phyloP scores from a whole-genome alignment of 176 grass and related monocot species.

The Triticum monococcum region DNA sequence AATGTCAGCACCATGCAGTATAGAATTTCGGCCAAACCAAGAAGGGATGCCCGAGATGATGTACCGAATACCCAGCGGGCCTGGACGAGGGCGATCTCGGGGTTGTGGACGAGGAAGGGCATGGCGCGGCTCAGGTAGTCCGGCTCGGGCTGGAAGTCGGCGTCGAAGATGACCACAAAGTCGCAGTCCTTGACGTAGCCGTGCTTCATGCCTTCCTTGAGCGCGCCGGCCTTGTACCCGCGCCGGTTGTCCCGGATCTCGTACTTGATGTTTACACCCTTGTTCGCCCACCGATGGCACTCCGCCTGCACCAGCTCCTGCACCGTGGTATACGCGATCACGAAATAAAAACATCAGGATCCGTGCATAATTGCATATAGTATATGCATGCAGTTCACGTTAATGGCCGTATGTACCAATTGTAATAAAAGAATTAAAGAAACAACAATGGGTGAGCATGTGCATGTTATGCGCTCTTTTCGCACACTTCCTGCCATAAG shows the following conservation, averaged over 20 bases:
- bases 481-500: too few relatives aligned
- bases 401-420: neutral
- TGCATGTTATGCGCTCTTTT: too few relatives aligned
- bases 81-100: slow-evolving; percentile 74
- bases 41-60: neutral
- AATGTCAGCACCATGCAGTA: neutral
- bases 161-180: slow-evolving; percentile 80
- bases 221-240: slow-evolving; percentile 94
- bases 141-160: slow-evolving; percentile 90
- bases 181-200: slow-evolving; percentile 72
- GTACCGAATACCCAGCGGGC: slow-evolving; percentile 80
- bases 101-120: slow-evolving; percentile 87
- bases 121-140: slow-evolving; percentile 68
- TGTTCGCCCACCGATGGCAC: slow-evolving; percentile 65
- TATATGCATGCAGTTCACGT: neutral
- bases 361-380: too few relatives aligned
- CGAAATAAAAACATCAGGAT: neutral
- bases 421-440: too few relatives aligned
- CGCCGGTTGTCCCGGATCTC: slow-evolving; percentile 71
- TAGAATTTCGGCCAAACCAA: neutral
- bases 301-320: slow-evolving; percentile 74
- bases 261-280: slow-evolving; percentile 83
- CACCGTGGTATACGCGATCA: neutral
- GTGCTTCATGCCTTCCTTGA: slow-evolving; percentile 85
- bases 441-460: too few relatives aligned